Conservation (phyloP, 495 filamentous ascomycete genomes). For the Corynascus novoguineensis region DNA sequence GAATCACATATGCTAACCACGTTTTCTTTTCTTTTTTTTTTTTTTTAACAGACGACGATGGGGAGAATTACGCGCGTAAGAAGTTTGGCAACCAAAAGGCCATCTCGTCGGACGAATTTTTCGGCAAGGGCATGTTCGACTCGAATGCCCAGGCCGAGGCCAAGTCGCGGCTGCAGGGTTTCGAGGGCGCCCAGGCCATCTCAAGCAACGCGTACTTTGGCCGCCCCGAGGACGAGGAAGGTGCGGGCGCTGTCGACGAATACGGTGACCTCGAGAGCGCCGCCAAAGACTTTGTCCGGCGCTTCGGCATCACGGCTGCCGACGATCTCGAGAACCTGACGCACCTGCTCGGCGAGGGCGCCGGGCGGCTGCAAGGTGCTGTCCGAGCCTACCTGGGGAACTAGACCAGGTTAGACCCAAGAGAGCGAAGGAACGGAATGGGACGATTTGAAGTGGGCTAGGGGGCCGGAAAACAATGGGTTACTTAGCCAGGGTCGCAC, state of each 20-base stretch:
- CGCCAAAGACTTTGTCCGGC: conserved; percentile 88
- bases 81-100: conserved; percentile 88
- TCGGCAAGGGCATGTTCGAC: conserved; percentile 83
- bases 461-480: neutral
- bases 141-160: conserved; percentile 76
- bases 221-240: conserved; percentile 68
- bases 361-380: conserved; percentile 77
- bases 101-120: conserved; percentile 97
- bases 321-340: conserved; percentile 91
- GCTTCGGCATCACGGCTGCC: conserved; percentile 89
- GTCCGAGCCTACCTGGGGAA: conserved; percentile 71
- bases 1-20: neutral
- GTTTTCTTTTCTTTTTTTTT: too few species aligned
- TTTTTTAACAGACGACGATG: conserved; percentile 56
- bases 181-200: conserved; percentile 88
- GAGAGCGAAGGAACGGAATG: too few species aligned
- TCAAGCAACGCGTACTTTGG: conserved; percentile 97
- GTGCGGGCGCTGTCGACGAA: conserved; percentile 64
- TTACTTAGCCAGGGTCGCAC: neutral
- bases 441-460: neutral
- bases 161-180: conserved; percentile 77
- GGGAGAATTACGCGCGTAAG: conserved; percentile 64
- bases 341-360: conserved; percentile 76
- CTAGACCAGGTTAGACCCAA: too few species aligned
- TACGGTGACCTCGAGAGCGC: conserved; percentile 88